Base-by-base conservation (phyloP, 2,329 filamentous ascomycete genomes). In the Nectriaceae sp. region DNA sequence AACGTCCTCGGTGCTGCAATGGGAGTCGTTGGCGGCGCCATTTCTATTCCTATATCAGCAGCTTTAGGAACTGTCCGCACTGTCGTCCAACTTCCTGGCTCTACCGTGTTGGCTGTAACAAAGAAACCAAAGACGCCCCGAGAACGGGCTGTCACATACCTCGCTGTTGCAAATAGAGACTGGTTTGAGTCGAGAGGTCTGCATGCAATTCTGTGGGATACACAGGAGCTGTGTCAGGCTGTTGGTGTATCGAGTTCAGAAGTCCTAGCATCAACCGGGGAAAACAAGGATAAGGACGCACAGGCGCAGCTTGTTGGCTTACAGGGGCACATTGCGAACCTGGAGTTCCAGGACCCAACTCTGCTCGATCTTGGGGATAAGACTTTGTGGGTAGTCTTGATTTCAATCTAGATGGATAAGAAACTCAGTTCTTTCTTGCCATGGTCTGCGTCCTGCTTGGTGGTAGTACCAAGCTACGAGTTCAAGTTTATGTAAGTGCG, bases 131-230 rank as follows among this genome's bases (percentile, higher is more conserved):
- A 67, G 54, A 74, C 74, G 0, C 67, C 74, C 0, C 60, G 66
- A 2, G 69, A 75, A 50, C 59, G 75, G 10, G 74, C 73, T 0
- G 61, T 63, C 4, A 70, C 70, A 0, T 78, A 77, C 42, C 58
- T 69, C 0, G 60, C 62, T 3, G 72, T 72, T 1, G 74, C 72
- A 1, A 76, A 76, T 42, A 57, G 60, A 38, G 65, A 76, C 46
- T 78, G 74, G 75, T 52, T 78, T 11, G 51, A 63, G 15, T 54
- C 57, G 16, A 62, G 75, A 3, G 70, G 73, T 0, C 55, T 77
- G 3, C 57, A 69, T 10, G 71, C 71, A 0, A 57, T 53, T 5
- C 26, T 76, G 19, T 41, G 74, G 3, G 68, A 71, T n/a, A 62
- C 65, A 2, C 50, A 54, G 0, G 62, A 67, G 11, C 46, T 70